A percentile compares a stretch with the other conserved stretches of the same genome.
Evolutionary conservation across 495 filamentous ascomycete species (phyloP).

Genomic region (Apiosordaria backusii): DNA sequence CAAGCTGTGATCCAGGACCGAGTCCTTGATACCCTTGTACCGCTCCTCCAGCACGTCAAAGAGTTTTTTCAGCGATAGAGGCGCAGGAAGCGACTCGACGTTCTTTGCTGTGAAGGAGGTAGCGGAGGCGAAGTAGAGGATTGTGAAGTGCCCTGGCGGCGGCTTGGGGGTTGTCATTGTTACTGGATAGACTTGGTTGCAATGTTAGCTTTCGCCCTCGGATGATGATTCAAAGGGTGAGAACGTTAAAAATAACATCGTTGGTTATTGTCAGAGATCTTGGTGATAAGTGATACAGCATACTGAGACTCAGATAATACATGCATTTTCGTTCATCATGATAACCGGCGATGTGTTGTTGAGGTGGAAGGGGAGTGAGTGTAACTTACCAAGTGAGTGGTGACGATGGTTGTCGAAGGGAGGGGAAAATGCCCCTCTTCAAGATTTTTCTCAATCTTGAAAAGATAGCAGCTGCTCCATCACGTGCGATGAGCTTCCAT

Average conservation of each 20-base stretch:
- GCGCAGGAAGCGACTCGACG: slow-evolving; percentile 69
- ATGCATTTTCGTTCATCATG: slow-evolving; percentile 58
- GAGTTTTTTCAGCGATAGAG: slow-evolving; percentile 61
- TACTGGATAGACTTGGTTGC: slow-evolving; percentile 10
- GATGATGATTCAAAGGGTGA: not conserved
- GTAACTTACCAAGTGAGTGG: slow-evolving; percentile 12
- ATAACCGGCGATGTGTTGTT: slow-evolving; percentile 21
- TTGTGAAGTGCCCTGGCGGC: slow-evolving; percentile 61
- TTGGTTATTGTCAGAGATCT: slow-evolving; percentile 53
- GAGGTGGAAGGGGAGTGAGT: slow-evolving; percentile 6
- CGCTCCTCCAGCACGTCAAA: slow-evolving; percentile 68
- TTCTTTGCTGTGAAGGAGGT: slow-evolving; percentile 68
- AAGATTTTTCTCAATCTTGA: not conserved
- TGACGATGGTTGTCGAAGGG: slow-evolving; percentile 7
- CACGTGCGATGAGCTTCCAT: slow-evolving; percentile 5
- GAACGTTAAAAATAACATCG: slow-evolving; percentile 7
- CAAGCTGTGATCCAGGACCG: slow-evolving; percentile 70
- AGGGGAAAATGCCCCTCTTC: slow-evolving; percentile 9
- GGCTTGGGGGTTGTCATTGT: slow-evolving; percentile 39
- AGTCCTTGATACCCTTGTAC: slow-evolving; percentile 75
- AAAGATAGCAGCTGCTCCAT: not conserved
- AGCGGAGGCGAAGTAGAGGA: slow-evolving; percentile 85
- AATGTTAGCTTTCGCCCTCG: slow-evolving; percentile 20
- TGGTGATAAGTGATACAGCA: slow-evolving; percentile 48
- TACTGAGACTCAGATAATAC: slow-evolving; percentile 55